Evolutionary conservation across 805 yeast species (phyloP).

Genomic region (Pichia phayaonensis): DNA sequence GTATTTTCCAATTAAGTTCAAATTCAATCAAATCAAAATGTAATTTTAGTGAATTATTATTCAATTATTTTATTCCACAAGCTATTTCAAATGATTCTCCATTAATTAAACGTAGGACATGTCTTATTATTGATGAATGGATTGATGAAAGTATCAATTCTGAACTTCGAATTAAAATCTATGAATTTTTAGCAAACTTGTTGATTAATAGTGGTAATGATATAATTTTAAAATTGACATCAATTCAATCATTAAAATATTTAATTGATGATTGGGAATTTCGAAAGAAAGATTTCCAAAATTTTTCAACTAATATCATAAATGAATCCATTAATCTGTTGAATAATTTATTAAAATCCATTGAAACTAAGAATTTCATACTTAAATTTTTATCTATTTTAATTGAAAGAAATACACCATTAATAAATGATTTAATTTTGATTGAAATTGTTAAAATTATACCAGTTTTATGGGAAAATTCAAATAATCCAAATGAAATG

Average conservation of each 20-base stretch:
- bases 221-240: slow-evolving; percentile 71
- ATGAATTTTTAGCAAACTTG: slow-evolving; percentile 46
- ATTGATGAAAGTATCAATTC: slow-evolving; percentile 21
- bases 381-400: slow-evolving; percentile 61
- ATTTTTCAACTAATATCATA: slow-evolving; percentile 38
- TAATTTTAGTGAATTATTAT: slow-evolving; percentile 59
- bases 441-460: slow-evolving; percentile 44
- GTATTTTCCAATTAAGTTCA: slow-evolving; percentile 77
- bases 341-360: slow-evolving; percentile 40
- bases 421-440: slow-evolving; percentile 44
- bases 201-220: slow-evolving; percentile 43
- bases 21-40: slow-evolving; percentile 55
- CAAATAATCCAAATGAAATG: slow-evolving; percentile 36
- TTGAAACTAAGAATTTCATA: slow-evolving; percentile 73
- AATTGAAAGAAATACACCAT: slow-evolving; percentile 57
- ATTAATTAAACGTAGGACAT: slow-evolving; percentile 68
- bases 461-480: slow-evolving; percentile 71
- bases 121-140: slow-evolving; percentile 79
- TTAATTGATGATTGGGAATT: slow-evolving; percentile 86
- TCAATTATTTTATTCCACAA: slow-evolving; percentile 61
- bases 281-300: slow-evolving; percentile 55
- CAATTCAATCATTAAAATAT: slow-evolving; percentile 59
- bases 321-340: slow-evolving; percentile 42
- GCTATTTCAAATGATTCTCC: slow-evolving; percentile 41
- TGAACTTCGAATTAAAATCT: slow-evolving; percentile 50